These are phyloP conservation scores for Halophytophthora polymorphica DNA, from an alignment of 352 stramenopile genomes.

Conservation along the genomic window DNA sequence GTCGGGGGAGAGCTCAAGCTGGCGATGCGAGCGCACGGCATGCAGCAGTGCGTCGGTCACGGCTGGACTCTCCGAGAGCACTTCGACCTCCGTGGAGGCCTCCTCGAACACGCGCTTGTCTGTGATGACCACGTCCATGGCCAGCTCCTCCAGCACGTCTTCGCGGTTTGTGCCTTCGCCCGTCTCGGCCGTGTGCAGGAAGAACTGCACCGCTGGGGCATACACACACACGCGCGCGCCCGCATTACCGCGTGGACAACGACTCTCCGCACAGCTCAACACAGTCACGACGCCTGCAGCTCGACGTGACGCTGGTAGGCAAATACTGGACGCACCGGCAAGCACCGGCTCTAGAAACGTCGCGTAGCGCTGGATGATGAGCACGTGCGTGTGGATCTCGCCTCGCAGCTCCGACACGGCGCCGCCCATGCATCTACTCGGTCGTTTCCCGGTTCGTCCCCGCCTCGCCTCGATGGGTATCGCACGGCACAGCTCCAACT, in stretches of 20 bases:
- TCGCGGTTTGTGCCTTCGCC: slow-evolving; percentile 59
- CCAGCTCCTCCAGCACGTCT: slow-evolving; percentile 47
- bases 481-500: too few species aligned
- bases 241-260: neutral
- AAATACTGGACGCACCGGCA: slow-evolving; percentile 19
- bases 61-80: slow-evolving; percentile 51
- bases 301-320: too few species aligned
- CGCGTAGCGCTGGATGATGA: slow-evolving; percentile 56
- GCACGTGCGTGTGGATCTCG: slow-evolving; percentile 63
- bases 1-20: slow-evolving; percentile 49
- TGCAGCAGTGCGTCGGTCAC: slow-evolving; percentile 51
- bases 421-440: slow-evolving; percentile 42
- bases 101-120: slow-evolving; percentile 58
- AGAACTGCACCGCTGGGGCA: slow-evolving; percentile 52
- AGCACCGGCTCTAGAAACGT: slow-evolving; percentile 59
- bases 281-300: neutral
- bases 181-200: slow-evolving; percentile 56
- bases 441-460: neutral
- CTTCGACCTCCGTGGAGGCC: slow-evolving; percentile 67
- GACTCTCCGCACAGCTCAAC: neutral
- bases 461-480: too few species aligned
- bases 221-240: neutral
- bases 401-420: slow-evolving; percentile 62
- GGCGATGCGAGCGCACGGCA: slow-evolving; percentile 33
- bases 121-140: slow-evolving; percentile 48